Conservation (phyloP, 2,329 filamentous ascomycete genomes). For the Anthostomella pinea region DNA sequence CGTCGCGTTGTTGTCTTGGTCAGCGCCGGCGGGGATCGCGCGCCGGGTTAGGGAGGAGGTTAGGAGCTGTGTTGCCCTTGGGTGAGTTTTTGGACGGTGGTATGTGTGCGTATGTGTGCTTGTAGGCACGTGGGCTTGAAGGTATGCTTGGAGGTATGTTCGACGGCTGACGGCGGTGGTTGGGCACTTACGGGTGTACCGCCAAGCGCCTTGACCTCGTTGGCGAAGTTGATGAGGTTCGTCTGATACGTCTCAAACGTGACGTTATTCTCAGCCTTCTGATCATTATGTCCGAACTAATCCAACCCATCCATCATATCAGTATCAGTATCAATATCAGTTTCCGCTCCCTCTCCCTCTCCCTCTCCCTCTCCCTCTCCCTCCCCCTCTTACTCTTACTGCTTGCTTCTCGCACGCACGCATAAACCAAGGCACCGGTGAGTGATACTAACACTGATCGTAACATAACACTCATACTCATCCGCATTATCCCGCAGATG, state of each 20-base stretch:
- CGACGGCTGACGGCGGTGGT: too few species aligned
- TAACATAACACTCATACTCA: slow-evolving; percentile 47
- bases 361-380: too few species aligned
- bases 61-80: too few species aligned
- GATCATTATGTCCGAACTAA: slow-evolving; percentile 64
- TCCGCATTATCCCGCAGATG: slow-evolving; percentile 39
- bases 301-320: too few species aligned
- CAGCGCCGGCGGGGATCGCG: slow-evolving; percentile 31
- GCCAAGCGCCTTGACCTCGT: slow-evolving; percentile 41
- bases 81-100: too few species aligned
- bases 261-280: slow-evolving; percentile 47
- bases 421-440: too few species aligned
- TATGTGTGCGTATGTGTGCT: too few species aligned
- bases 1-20: slow-evolving; percentile 35
- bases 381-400: too few species aligned
- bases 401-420: too few species aligned
- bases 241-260: slow-evolving; percentile 44
- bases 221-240: slow-evolving; percentile 48
- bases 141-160: too few species aligned
- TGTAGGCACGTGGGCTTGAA: too few species aligned
- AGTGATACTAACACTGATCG: slow-evolving; percentile 35
- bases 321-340: slow-evolving; percentile 1
- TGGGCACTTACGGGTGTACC: slow-evolving; percentile 38
- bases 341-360: too few species aligned
- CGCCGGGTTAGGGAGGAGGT: slow-evolving; percentile 55